phyloP scores from a whole-genome alignment of 345 rosid species.

The Salix purpurea region DNA sequence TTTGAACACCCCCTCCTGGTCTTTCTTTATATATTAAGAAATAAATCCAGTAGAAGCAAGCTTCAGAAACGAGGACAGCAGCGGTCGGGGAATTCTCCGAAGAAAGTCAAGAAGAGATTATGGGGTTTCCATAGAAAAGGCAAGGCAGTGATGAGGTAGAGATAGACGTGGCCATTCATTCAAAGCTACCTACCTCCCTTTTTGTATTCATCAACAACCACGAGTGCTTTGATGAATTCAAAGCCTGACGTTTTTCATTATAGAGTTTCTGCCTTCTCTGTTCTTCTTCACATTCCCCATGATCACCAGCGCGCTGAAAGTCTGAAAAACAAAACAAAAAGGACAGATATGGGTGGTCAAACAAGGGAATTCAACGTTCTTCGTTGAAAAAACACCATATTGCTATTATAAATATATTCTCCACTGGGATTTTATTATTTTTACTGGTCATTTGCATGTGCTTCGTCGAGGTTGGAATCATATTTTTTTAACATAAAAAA shows the following conservation, averaged over 20 bases:
- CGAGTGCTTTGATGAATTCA: conserved; percentile 30
- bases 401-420: neutral
- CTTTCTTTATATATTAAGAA: conserved; percentile 1
- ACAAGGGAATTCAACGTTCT: conserved; percentile 18
- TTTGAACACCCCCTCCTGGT: no score
- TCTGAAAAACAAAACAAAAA: neutral
- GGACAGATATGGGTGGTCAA: conserved; percentile 26
- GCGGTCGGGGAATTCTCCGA: conserved; percentile 4
- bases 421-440: neutral
- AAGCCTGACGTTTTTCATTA: conserved; percentile 14
- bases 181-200: neutral
- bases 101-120: neutral
- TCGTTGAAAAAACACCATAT: conserved; percentile 25
- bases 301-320: no score
- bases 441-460: no score
- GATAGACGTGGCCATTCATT: neutral
- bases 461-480: no score
- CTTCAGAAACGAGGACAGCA: conserved; percentile 6
- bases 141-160: neutral
- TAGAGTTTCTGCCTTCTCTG: neutral
- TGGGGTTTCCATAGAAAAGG: conserved; percentile 10
- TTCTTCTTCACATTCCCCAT: neutral
- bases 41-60: conserved; percentile 4
- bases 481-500: no score
- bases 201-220: conserved; percentile 4